Base-by-base conservation (phyloP, 768 basidiomycete genomes). In the Tephrocybe sp. region DNA sequence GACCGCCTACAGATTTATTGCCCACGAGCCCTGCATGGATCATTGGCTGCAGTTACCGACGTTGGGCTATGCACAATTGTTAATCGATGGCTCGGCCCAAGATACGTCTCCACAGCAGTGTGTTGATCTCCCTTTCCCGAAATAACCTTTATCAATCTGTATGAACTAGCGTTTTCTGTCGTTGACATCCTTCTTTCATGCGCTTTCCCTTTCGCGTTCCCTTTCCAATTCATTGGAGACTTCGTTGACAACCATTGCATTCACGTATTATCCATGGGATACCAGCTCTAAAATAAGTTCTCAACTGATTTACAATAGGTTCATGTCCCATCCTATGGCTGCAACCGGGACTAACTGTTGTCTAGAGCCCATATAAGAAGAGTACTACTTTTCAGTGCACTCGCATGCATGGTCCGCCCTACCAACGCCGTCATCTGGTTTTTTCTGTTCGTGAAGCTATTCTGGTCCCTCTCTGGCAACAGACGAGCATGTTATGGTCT, bases 151-250 rank as follows among this genome's bases (percentile, higher is more conserved):
- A 29, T 29, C 5, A 29, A 11, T 5, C 11, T 29, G 23, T 36
- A 36, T 18, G 18, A 10, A 38, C 15, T 55, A 97, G 94, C 67
- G 86, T 30, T 75, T 93, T 51, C 64, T 98, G 30, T 91, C 92
- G 22, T 61, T 95, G 43, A 82, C 86, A 1, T 94, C 91, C 4
- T 82, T 95, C 61, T 98, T 97, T 70, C 81, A 98, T 66, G 82
- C 80, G 0, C 74, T 94, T 45, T 79, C 90, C 1, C 72, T 97
- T 21, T 88, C 94, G 3, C 80, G 97, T 29, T 90, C 94, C 1
- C 70, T 98, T 45, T 94, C 92, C 24, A 99, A 97, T 63, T 94
- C 93, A 11, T 69, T 94, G 22, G 97, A 99, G 62, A 93, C 93
- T 0, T 83, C 91, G 0, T 68, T 98, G 36, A 88, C 89, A 0